Evolutionary conservation across 2,329 filamentous ascomycete genomes (phyloP), one percentile per base, ranked within the genome.

Genomic region (Fusarium solani-melongenae): DNA sequence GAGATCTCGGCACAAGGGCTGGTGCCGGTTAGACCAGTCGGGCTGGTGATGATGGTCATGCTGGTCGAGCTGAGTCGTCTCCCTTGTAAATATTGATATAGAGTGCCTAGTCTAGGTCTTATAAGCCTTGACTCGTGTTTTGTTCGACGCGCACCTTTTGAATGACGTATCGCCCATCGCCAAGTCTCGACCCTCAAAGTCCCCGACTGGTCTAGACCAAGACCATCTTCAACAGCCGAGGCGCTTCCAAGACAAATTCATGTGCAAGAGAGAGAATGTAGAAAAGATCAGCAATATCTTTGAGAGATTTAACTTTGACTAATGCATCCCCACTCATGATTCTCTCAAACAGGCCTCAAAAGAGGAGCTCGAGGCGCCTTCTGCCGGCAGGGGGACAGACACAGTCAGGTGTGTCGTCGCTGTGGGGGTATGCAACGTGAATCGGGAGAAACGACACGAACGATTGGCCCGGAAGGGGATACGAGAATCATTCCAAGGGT

Each of bases 391-490:
- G 29, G 15, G 53, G 33, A 57, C 53, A 57, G 29, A 46, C 41
- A 14, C 22, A n/a, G 55, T 39, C 24, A 17, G 15, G 27, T 33
- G 38, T 44, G 57, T 46, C 27, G 27, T 60, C n/a, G 39, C 39
- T 49, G 58, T 41, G 58, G 58, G 58, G 58, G 58, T 46, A 61
- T 49, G 58, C 39, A 49, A 61, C 58, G 31, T 61, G 20, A 61
- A 61, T 46, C 58, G 58, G 39, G 6, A 24, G 27, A 49, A 46
- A 46, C 31, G 6, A 33, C 27, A 20, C 29, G 49, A 34, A 31
- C 29, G 58, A 61, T 61, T 61, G 58, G 58, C 20, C 12, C 58
- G 39, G 39, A 61, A 27, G 29, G 11, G 17, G 12, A 33, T 61
- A 61, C 58, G 39, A 61, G 27, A 34, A 61, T 27, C 36, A 3